phyloP scores from a whole-genome alignment of 768 basidiomycete species.

The Hirschioporus abietinus region DNA sequence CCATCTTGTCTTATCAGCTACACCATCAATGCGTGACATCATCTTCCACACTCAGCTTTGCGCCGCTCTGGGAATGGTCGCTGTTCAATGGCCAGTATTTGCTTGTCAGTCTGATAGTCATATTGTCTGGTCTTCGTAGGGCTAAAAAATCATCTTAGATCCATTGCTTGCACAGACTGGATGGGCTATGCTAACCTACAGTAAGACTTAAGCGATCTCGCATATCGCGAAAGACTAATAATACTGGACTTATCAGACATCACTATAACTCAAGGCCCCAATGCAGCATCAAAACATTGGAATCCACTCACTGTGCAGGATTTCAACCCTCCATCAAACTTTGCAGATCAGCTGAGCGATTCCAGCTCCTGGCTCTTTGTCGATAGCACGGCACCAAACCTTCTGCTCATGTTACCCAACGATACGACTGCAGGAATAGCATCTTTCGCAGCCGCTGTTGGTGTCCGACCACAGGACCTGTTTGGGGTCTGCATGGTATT shows the following conservation, averaged over 20 bases:
- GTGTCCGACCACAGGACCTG: conserved; percentile 75
- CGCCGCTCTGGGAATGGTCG: conserved; percentile 83
- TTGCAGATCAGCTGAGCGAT: conserved; percentile 69
- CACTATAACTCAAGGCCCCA: conserved; percentile 49
- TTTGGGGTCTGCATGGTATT: conserved; percentile 78
- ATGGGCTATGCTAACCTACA: conserved; percentile 81
- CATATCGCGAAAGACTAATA: conserved; percentile 11
- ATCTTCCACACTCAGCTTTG: conserved; percentile 94
- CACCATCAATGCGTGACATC: conserved; percentile 88
- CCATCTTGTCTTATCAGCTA: conserved; percentile 44
- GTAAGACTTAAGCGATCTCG: conserved; percentile 32
- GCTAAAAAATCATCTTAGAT: conserved; percentile 40
- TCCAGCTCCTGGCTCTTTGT: conserved; percentile 73
- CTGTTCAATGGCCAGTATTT: conserved; percentile 92
- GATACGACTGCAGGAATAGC: conserved; percentile 60
- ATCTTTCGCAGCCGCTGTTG: conserved; percentile 81
- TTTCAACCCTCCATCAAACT: conserved; percentile 64
- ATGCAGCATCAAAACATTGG: conserved; percentile 50
- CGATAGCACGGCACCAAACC: conserved; percentile 60
- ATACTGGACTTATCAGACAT: conserved; percentile 48
- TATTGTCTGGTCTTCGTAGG: conserved; percentile 4
- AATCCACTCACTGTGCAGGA: conserved; percentile 53
- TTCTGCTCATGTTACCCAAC: conserved; percentile 67
- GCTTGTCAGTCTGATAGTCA: conserved; percentile 56
- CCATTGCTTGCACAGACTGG: conserved; percentile 85